Conservation (phyloP, 305 asterid species). For the Solanum aculeatissimum region DNA sequence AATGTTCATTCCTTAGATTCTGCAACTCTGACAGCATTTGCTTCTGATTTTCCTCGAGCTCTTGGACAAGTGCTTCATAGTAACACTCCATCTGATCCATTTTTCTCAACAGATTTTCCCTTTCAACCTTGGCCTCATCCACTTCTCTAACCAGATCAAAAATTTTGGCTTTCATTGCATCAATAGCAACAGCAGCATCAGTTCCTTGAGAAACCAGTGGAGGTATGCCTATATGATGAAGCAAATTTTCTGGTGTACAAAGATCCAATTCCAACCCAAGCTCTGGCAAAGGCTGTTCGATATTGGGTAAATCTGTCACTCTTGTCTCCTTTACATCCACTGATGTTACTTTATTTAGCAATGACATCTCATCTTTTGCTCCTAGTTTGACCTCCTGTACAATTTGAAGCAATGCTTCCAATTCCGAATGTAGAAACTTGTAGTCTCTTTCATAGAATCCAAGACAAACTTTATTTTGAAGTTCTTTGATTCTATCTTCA, state of each 20-base stretch:
- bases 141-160: constrained; percentile 80
- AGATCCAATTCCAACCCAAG: constrained; percentile 61
- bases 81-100: constrained; percentile 96
- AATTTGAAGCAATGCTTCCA: constrained; percentile 48
- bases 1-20: constrained; percentile 66
- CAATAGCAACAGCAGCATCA: constrained; percentile 34
- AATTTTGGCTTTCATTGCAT: constrained; percentile 66
- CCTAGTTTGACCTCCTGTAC: constrained; percentile 53
- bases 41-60: constrained; percentile 94
- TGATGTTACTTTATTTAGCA: constrained; percentile 13
- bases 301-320: constrained; percentile 9
- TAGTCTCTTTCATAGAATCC: constrained; percentile 43
- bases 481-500: constrained; percentile 56
- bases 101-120: constrained; percentile 59
- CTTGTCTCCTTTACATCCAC: constrained; percentile 24
- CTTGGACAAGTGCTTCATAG: constrained; percentile 88
- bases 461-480: constrained; percentile 43
- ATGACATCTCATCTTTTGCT: constrained; percentile 24
- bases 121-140: constrained; percentile 82
- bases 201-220: constrained; percentile 46
- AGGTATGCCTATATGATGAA: constrained; percentile 43
- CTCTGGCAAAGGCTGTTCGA: constrained; percentile 32
- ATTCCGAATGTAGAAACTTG: constrained; percentile 44
- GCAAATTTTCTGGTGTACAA: constrained; percentile 65
- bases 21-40: constrained; percentile 76